Conservation (phyloP, 805 yeast genomes). For the Schwanniomyces vanrijiae region DNA sequence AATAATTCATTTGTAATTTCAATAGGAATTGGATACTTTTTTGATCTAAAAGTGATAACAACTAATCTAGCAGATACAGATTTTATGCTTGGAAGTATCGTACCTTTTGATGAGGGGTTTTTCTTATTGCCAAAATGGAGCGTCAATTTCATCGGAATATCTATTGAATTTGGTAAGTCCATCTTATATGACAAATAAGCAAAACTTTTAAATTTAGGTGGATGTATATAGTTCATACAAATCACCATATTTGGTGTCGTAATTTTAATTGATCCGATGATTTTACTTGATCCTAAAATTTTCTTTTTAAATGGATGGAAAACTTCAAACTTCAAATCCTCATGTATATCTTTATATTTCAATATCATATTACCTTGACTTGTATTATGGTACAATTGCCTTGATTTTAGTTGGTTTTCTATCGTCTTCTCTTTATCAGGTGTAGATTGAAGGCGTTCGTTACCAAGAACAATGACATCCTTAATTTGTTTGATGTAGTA, state of each 20-base stretch:
- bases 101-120: conserved; percentile 1
- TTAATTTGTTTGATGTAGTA: conserved; percentile 26
- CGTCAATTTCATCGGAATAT: conserved; percentile 31
- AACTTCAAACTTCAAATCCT: conserved; percentile 9
- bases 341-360: conserved; percentile 4
- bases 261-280: conserved; percentile 11
- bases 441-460: conserved; percentile 14
- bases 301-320: conserved; percentile 13
- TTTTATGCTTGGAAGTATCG: conserved; percentile 20
- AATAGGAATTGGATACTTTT: conserved; percentile 34
- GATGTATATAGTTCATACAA: conserved; percentile 21
- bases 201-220: conserved; percentile 16
- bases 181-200: neutral
- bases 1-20: conserved; percentile 38
- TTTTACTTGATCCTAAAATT: conserved; percentile 11
- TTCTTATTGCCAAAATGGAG: conserved; percentile 22
- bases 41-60: conserved; percentile 30
- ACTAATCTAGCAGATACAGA: conserved; percentile 27
- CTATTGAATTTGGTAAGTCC: neutral
- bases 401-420: conserved; percentile 7
- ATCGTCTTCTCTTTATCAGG: conserved; percentile 7
- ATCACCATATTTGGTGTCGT: conserved; percentile 17
- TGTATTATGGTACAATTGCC: conserved; percentile 21
- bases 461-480: conserved; percentile 28
- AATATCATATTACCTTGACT: conserved; percentile 6